Base-by-base conservation (phyloP, 345 rosid species). In the Boechera divaricarpa region DNA sequence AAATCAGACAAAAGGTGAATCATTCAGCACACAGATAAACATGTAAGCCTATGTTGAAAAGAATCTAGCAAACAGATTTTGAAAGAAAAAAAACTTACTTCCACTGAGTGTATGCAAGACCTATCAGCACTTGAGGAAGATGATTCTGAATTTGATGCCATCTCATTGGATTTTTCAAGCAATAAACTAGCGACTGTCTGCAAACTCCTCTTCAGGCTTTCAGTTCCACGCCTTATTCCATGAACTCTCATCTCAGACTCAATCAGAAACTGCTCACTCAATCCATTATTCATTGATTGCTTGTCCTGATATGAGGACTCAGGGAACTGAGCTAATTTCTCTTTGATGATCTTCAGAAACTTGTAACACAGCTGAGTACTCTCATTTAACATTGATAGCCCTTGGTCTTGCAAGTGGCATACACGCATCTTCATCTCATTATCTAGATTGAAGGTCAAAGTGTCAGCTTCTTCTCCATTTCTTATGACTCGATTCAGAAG, bases 151-250 rank as follows among this genome's bases (percentile, higher is more conserved):
- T 80, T 78, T 55, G 76, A 72, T 71, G 85, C 68, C 64, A 74
- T 78, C 60, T 70, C 69, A 81, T 35, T 86, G 47, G 87, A 81
- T 73, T 91, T 95, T 85, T 89, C 92, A 39, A 79, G 94, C 75
- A 92, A 70, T 82, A 91, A 82, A 61, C 75, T 75, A 16, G 91
- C 80, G 41, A 86, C 79, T 13, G 88, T 84, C 84, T 87, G 88
- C 88, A 95, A 85, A 83, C 94, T 91, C 79, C 91, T 86, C 28
- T 82, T 70, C 52, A 95, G 70, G 86, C 80, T 88, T 73, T 95
- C 94, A 49, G 74, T 77, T 78, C 91, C 88, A 48, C 85, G 89
- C 79, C 84, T 85, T 72, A 92, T 77, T 33, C 94, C 89, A 75
- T 87, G 91, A 52, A 90, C 78, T 72, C 86, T 93, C 70, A 87